phyloP scores from a whole-genome alignment of 192 early-diverging fungal species.

The Backusella tuberculispora region DNA sequence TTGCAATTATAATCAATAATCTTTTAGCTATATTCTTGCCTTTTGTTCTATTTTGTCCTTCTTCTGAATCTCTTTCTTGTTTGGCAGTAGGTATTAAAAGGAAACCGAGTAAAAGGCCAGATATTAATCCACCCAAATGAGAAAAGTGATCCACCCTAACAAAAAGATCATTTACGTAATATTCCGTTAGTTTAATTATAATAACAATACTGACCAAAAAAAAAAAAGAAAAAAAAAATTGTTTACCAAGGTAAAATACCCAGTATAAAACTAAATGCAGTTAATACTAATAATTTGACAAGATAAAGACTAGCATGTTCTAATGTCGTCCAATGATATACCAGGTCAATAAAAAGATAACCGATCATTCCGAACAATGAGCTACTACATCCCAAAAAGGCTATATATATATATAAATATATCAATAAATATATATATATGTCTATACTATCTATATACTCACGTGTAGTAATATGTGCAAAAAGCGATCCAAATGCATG shows the following conservation, averaged over 20 bases:
- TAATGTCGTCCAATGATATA: slow-evolving; percentile 78
- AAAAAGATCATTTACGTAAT: neutral
- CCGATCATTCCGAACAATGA: slow-evolving; percentile 76
- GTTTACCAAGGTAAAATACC: slow-evolving; percentile 70
- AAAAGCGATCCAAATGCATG: slow-evolving; percentile 80
- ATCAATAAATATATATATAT: neutral
- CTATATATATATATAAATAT: slow-evolving; percentile 22
- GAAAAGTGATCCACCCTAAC: slow-evolving; percentile 70
- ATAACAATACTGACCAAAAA: neutral
- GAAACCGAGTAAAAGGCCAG: neutral
- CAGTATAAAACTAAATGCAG: slow-evolving; percentile 65
- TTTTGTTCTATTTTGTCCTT: too few relatives aligned
- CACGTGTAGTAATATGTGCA: slow-evolving; percentile 50
- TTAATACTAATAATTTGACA: slow-evolving; percentile 65
- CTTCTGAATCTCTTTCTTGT: neutral
- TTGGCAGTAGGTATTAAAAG: slow-evolving; percentile 16
- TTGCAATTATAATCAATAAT: neutral
- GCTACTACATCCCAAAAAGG: slow-evolving; percentile 63
- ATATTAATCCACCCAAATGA: slow-evolving; percentile 65
- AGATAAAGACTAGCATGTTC: slow-evolving; percentile 67
- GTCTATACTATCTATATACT: neutral
- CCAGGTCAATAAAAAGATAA: slow-evolving; percentile 74
- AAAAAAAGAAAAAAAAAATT: neutral
- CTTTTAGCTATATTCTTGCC: neutral
- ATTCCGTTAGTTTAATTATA: neutral